These are phyloP conservation scores for Spizellomyces punctatus DNA, from an alignment of 192 early-diverging fungal genomes.

Conservation along the genomic window DNA sequence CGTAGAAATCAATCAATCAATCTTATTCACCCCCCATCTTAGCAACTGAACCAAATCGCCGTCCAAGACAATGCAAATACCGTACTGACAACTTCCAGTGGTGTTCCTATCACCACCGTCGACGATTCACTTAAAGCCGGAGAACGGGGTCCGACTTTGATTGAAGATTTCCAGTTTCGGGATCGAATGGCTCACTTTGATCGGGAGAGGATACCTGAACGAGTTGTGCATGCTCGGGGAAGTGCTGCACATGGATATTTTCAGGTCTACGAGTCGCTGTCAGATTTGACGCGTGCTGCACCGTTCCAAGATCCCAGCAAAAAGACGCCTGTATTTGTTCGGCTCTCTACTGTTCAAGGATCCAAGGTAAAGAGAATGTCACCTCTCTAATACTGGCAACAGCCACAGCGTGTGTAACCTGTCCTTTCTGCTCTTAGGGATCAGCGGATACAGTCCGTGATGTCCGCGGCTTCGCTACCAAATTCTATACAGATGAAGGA, in stretches of 20 bases:
- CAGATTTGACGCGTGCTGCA: slow-evolving; percentile 70
- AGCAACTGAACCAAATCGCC: slow-evolving; percentile 10
- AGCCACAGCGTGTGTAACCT: slow-evolving; percentile 37
- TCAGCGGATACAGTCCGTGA: slow-evolving; percentile 77
- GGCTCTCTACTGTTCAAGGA: slow-evolving; percentile 82
- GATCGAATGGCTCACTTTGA: slow-evolving; percentile 85
- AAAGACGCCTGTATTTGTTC: slow-evolving; percentile 77
- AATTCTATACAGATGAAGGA: slow-evolving; percentile 87
- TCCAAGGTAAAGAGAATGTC: slow-evolving; percentile 13
- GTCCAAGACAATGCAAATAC: slow-evolving; percentile 15
- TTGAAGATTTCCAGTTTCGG: slow-evolving; percentile 77
- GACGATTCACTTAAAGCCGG: slow-evolving; percentile 33
- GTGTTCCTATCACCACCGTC: slow-evolving; percentile 5
- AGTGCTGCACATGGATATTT: slow-evolving; percentile 84
- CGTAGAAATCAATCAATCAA: too few relatives aligned
- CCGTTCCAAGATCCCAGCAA: slow-evolving; percentile 72
- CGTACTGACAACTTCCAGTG: slow-evolving; percentile 11
- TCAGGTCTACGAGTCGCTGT: slow-evolving; percentile 48
- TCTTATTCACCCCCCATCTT: too few relatives aligned
- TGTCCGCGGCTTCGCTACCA: slow-evolving; percentile 79
- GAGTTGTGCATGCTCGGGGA: slow-evolving; percentile 87
- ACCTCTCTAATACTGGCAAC: neutral
- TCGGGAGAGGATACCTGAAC: slow-evolving; percentile 38
- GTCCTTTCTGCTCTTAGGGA: slow-evolving; percentile 52
- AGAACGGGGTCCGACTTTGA: slow-evolving; percentile 30